These are phyloP conservation scores for Pseudogymnoascus sp. DNA, from an alignment of 2,329 filamentous ascomycete genomes.

Conservation along the genomic window DNA sequence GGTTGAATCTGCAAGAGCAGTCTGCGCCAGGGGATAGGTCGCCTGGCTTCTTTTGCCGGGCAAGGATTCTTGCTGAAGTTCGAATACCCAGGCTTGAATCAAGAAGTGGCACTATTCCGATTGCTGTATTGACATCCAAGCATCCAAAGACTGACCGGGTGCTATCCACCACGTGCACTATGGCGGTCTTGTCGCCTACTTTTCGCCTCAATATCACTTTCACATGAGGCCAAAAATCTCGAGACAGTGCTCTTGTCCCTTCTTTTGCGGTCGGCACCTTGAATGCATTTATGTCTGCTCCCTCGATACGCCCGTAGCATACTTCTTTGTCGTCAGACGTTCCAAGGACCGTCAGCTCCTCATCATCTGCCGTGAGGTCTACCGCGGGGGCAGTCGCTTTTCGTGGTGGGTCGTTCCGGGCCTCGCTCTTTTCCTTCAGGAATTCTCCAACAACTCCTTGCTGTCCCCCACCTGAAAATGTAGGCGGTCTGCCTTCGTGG, in stretches of 20 bases:
- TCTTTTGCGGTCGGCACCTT: conserved; percentile 62
- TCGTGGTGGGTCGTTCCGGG: conserved; percentile 31
- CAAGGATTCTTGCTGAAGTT: conserved; percentile 62
- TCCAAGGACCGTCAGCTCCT: conserved; percentile 51
- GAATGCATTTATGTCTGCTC: conserved; percentile 57
- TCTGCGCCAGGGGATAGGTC: conserved; percentile 53
- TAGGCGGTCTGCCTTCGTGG: conserved; percentile 8
- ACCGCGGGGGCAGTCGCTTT: conserved; percentile 32
- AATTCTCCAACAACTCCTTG: conserved; percentile 58
- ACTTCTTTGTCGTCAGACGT: conserved; percentile 62
- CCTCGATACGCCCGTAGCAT: conserved; percentile 71
- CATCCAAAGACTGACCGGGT: conserved; percentile 64
- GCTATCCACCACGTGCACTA: conserved; percentile 67
- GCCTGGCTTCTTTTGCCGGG: conserved; percentile 52
- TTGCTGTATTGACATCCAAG: conserved; percentile 61
- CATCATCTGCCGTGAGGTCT: conserved; percentile 34
- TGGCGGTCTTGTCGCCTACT: conserved; percentile 44
- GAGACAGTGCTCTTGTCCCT: conserved; percentile 46
- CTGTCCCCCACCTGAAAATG: conserved; percentile 40
- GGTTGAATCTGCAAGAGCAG: conserved; percentile 51
- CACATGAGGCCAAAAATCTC: conserved; percentile 61
- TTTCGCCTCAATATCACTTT: conserved; percentile 61
- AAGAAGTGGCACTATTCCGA: conserved; percentile 63
- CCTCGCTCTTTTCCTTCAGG: conserved; percentile 50
- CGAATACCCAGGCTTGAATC: conserved; percentile 61